Evolutionary conservation across 305 asterid species (phyloP), one percentile per base, ranked within the genome.

Genomic region (Stenogyne calaminthoides): DNA sequence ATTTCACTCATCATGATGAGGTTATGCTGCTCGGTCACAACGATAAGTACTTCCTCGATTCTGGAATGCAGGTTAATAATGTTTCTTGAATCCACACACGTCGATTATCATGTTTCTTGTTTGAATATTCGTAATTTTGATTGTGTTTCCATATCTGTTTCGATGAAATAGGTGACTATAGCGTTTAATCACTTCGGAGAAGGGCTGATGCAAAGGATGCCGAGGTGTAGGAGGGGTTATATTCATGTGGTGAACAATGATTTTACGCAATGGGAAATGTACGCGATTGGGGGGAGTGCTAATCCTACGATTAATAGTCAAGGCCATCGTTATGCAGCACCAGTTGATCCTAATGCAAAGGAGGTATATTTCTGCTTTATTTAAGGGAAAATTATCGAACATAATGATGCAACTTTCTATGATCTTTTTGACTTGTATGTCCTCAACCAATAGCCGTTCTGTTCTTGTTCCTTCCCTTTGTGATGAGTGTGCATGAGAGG

Each of bases 201-300:
- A 49, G 88, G 90, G 58, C 73, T 86, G 6, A 91, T 88, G 69
- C 91, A 88, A 59, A 80, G 93, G 81, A 88, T 88, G 93, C 93
- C 93, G 27, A 82, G 93, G 80, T 88, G 93, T 56, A 76, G 93
- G 76, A 77, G 89, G 67, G 93, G 93, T 2, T 88, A 88, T 62
- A 82, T 88, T 67, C 93, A 88, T 32, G 91, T 88, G 4, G 93
- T 88, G 20, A 88, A 88, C 84, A 88, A 88, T 27, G 91, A 88
- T 72, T 81, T 82, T 59, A 86, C 89, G 0, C 83, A 81, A 68
- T 88, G 93, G 93, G 55, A 88, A 77, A 86, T 88, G 93, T 88
- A 88, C 52, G 93, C 93, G 0, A 88, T 88, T 5, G 93, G 93
- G 7, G 93, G 93, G 6, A 88, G 93, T 49, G 93, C 88, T 22